Conservation (phyloP, 2,329 filamentous ascomycete species). For the Trichophyton verrucosum region DNA sequence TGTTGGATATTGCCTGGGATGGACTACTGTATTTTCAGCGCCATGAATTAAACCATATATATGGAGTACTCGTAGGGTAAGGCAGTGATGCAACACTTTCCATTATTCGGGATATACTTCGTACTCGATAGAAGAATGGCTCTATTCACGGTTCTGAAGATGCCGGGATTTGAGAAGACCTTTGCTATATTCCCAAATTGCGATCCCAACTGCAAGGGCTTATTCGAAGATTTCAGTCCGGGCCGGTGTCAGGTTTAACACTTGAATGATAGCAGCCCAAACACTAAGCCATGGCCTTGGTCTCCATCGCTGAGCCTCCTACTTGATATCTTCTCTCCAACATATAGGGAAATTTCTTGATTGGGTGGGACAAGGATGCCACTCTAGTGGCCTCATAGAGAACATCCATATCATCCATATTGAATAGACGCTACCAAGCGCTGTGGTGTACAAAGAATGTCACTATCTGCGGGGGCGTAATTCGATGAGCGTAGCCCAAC, state of each 20-base stretch:
- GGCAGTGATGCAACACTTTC: too few relatives aligned
- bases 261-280: not conserved
- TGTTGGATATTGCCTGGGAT: too few relatives aligned
- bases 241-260: not conserved
- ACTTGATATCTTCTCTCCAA: not conserved
- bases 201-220: not conserved
- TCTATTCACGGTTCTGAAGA: not conserved
- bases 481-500: not conserved
- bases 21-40: too few relatives aligned
- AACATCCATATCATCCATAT: too few relatives aligned
- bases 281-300: not conserved
- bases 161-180: not conserved
- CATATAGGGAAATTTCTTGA: not conserved
- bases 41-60: too few relatives aligned
- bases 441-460: not conserved
- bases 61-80: too few relatives aligned
- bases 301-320: not conserved
- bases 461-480: not conserved
- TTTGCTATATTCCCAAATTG: not conserved
- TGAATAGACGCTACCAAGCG: not conserved
- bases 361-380: not conserved
- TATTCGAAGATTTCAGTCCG: not conserved
- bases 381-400: not conserved
- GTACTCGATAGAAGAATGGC: too few relatives aligned
- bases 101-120: too few relatives aligned